Base-by-base conservation (phyloP, 345 rosid genomes). In the Mangifera indica region DNA sequence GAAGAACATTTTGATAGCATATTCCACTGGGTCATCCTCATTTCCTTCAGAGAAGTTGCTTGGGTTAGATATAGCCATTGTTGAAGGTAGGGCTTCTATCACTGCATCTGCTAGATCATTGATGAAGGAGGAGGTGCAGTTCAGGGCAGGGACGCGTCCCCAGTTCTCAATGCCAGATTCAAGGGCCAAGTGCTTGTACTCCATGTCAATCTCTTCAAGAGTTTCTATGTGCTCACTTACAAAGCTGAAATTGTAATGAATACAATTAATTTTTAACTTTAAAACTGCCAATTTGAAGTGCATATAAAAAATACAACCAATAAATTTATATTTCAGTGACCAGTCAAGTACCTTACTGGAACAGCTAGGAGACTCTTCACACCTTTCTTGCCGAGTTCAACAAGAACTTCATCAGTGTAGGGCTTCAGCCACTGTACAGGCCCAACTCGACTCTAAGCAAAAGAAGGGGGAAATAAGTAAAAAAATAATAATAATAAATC, bases 351-450 rank as follows among this genome's bases (percentile, higher is more conserved):
- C 98, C 98, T 95, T 74, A 95, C 88, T 65, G 98, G 98, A 60
- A 95, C 87, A 32, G 94, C 98, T 67, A 95, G 84, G 65, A 92
- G 93, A 82, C 88, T 92, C 86, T 92, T 92, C 53, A 95, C 92
- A 65, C 99, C 99, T 76, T 77, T 91, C 84, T 85, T 87, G 72
- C 99, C 99, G 71, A 95, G 94, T 79, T 92, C 93, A 3, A 91
- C 90, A 40, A 95, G 96, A 71, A 91, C 97, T 79, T 95, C 91
- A 78, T 92, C 97, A 0, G 98, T 92, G 83, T 95, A 95, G 18
- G 99, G 98, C 80, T 88, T 95, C 80, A 95, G 76, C 98, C 98
- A 95, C 46, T 89, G 86, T 60, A 92, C 97, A 72, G 97, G 99
- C 25, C 99, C 98, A 74, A 92, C 99, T 82, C 99, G 94, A 79